Conservation (phyloP, 1,284 basidiomycete species). For the Microbotryomycetes sp. region DNA sequence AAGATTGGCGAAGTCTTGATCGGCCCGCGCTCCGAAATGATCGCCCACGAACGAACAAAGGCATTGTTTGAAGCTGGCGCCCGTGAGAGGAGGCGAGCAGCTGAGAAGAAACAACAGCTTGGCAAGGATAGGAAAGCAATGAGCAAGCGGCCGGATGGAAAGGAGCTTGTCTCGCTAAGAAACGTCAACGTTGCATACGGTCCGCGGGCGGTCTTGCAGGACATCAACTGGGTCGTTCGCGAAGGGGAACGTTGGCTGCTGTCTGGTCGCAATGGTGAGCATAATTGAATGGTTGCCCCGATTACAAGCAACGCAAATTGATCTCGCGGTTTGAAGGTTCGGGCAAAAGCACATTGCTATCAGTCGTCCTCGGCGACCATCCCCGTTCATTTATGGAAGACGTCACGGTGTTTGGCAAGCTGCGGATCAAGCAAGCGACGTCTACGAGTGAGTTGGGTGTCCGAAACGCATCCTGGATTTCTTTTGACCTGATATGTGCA, state of each 20-base stretch:
- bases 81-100: slow-evolving; percentile 11
- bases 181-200: slow-evolving; percentile 67
- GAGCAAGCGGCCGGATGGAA: slow-evolving; percentile 11
- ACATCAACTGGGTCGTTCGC: slow-evolving; percentile 69
- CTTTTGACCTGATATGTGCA: slow-evolving; percentile 1
- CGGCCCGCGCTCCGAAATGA: slow-evolving; percentile 47
- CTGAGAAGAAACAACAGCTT: slow-evolving; percentile 1
- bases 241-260: slow-evolving; percentile 80
- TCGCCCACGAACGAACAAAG: slow-evolving; percentile 3
- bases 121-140: slow-evolving; percentile 13
- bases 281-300: not conserved
- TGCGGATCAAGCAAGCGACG: slow-evolving; percentile 30
- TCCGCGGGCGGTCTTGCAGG: slow-evolving; percentile 54
- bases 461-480: too few relatives aligned
- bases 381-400: slow-evolving; percentile 80
- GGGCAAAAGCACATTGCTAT: slow-evolving; percentile 92
- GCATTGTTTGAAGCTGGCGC: slow-evolving; percentile 13
- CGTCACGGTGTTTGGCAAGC: slow-evolving; percentile 40
- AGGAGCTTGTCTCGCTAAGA: slow-evolving; percentile 52
- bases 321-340: slow-evolving; percentile 52
- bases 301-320: not conserved
- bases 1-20: slow-evolving; percentile 45
- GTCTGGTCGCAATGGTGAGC: slow-evolving; percentile 69
- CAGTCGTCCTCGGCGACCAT: slow-evolving; percentile 86
- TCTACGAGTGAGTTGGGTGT: slow-evolving; percentile 12